Evolutionary conservation across 129 eudicot species (phyloP), one percentile per base, ranked within the genome.

Genomic region (Centrapalus pauciflorus): DNA sequence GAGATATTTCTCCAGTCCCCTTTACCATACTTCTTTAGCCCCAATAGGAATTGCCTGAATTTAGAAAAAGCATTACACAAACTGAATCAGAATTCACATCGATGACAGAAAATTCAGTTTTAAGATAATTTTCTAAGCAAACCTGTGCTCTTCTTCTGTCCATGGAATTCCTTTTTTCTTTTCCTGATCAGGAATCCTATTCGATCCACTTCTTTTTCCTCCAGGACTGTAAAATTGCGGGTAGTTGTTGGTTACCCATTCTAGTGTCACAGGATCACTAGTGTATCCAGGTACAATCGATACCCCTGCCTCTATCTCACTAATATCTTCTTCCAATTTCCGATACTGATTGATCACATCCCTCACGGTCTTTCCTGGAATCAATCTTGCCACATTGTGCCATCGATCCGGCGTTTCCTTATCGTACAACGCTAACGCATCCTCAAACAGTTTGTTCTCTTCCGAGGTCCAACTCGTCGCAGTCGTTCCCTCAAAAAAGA

Each of bases 91-190:
- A 25, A n/a, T n/a, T n/a, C n/a, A n/a, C 29, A 41, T 67, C 25
- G 16, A 10, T 20, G 37, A 54, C 25, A 33, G 49, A 63, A 25
- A 61, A 27, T 21, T 10, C 12, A 41, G 21, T 7, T n/a, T 28
- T 3, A 55, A 28, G 4, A 9, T 30, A 1, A 28, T 30, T 19
- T n/a, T 35, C 3, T 64, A 24, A 51, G 37, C 64, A 43, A 37
- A 90, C 97, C 95, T 87, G 84, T 90, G 97, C 56, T 90, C 97
- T 82, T 90, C 95, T 63, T 90, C 95, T 7, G 95, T 87, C 97
- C 97, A 90, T 2, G 97, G 95, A 7, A 90, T 86, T 29, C 97
- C 97, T 71, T 84, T 90, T 57, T 87, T 90, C 92, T 92, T 84
- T 71, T 87, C 97, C 19, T 84, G 97, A 60, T 86, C 90, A 55